phyloP scores from a whole-genome alignment of 768 basidiomycete species.

The Roridomyces roridus region DNA sequence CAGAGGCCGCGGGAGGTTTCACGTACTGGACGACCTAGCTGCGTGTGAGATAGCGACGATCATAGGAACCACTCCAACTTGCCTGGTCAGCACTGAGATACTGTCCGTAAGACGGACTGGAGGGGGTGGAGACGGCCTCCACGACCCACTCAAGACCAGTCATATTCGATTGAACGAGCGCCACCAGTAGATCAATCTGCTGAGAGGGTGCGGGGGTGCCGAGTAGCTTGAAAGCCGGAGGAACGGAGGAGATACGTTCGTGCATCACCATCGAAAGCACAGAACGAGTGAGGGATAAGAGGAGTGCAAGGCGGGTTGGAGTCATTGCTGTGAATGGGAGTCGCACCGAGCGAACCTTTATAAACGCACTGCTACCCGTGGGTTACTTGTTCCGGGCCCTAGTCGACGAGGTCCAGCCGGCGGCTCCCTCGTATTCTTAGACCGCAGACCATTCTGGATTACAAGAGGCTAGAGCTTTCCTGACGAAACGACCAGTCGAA shows the following conservation, averaged over 20 bases:
- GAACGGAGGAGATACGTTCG: conserved; percentile 6
- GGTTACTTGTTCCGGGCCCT: too few relatives aligned
- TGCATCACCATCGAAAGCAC: conserved; percentile 13
- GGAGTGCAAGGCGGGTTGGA: conserved; percentile 2
- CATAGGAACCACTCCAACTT: neutral
- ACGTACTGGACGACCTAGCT: conserved; percentile 5
- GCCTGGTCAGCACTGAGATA: conserved; percentile 7
- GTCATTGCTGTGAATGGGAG: neutral
- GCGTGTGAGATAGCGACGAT: neutral
- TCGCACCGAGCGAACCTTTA: neutral
- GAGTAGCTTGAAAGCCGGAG: neutral
- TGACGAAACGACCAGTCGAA: too few relatives aligned
- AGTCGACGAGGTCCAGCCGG: too few relatives aligned
- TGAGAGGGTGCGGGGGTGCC: conserved; percentile 6
- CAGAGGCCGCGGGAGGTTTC: neutral
- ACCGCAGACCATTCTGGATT: too few relatives aligned
- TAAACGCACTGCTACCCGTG: neutral
- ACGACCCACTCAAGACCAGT: conserved; percentile 3
- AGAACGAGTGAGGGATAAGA: neutral
- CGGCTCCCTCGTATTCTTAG: too few relatives aligned
- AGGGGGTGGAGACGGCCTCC: conserved; percentile 7
- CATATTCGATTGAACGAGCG: conserved; percentile 6
- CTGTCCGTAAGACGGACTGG: conserved; percentile 6
- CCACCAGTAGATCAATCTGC: conserved; percentile 5
- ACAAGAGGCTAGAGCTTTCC: too few relatives aligned